Conservation (phyloP, 2,329 filamentous ascomycete species). For the Beauveria sp. region DNA sequence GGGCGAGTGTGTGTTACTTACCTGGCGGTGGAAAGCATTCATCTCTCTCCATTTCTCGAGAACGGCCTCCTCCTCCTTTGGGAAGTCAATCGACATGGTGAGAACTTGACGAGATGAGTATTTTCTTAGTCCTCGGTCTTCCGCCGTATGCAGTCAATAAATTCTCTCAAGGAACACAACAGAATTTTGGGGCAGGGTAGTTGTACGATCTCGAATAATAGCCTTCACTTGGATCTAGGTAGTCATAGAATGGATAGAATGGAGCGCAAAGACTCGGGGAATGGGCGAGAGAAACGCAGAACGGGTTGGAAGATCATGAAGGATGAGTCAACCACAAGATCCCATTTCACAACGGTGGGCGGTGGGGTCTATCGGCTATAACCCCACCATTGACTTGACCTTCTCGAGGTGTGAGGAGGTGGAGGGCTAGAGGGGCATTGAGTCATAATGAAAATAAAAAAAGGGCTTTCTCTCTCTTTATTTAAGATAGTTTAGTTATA, state of each 20-base stretch:
- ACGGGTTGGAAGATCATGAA: neutral
- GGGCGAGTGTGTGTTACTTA: constrained; percentile 26
- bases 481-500: no score
- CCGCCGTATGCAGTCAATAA: neutral
- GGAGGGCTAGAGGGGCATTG: no score
- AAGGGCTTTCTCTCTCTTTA: no score
- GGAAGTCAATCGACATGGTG: constrained; percentile 82
- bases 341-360: no score
- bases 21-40: constrained; percentile 80
- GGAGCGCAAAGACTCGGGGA: no score
- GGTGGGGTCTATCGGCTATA: no score
- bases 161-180: neutral
- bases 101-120: neutral
- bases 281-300: neutral
- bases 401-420: no score
- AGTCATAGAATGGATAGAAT: no score
- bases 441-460: no score
- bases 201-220: neutral
- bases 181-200: neutral
- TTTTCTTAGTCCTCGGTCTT: neutral
- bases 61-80: constrained; percentile 80
- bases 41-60: constrained; percentile 86
- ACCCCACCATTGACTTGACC: no score
- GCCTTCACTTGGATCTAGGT: no score
- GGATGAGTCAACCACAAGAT: no score